Percentiles rank a stretch among this genome's conserved stretches.
Conservation (phyloP, 768 basidiomycete genomes). For the Agrocybe praecox region DNA sequence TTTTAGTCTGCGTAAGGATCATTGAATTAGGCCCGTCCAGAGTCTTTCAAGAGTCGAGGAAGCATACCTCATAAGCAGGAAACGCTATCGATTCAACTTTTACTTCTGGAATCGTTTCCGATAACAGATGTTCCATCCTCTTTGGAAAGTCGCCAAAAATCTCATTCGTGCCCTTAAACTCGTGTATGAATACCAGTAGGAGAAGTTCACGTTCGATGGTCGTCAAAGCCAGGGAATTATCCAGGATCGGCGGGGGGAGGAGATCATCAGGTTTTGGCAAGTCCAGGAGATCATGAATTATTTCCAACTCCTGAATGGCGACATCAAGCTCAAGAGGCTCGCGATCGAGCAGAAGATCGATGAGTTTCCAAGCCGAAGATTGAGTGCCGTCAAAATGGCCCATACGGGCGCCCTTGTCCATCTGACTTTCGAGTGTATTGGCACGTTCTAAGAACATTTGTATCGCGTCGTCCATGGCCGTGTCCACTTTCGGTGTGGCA, state of each 20-base stretch:
- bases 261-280: too few relatives aligned
- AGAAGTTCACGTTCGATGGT: constrained; percentile 43
- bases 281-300: background rate
- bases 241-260: too few relatives aligned
- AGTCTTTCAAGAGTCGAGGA: background rate
- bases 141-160: constrained; percentile 82
- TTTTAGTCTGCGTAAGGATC: constrained; percentile 75
- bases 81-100: constrained; percentile 79
- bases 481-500: too few relatives aligned
- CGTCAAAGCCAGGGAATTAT: constrained; percentile 13
- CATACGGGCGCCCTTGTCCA: background rate
- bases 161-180: constrained; percentile 64
- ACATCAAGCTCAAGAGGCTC: background rate
- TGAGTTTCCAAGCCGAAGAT: background rate
- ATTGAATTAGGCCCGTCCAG: background rate
- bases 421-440: background rate
- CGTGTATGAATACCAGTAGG: constrained; percentile 79
- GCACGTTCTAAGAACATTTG: too few relatives aligned
- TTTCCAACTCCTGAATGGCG: background rate
- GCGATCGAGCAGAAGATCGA: background rate
- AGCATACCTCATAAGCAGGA: constrained; percentile 80
- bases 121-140: constrained; percentile 74
- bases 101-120: constrained; percentile 59
- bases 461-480: too few relatives aligned
- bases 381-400: background rate